Evolutionary conservation across 768 basidiomycete species (phyloP), one percentile per base, ranked within the genome.

Genomic region (Rhodosporidiobolus sp.): DNA sequence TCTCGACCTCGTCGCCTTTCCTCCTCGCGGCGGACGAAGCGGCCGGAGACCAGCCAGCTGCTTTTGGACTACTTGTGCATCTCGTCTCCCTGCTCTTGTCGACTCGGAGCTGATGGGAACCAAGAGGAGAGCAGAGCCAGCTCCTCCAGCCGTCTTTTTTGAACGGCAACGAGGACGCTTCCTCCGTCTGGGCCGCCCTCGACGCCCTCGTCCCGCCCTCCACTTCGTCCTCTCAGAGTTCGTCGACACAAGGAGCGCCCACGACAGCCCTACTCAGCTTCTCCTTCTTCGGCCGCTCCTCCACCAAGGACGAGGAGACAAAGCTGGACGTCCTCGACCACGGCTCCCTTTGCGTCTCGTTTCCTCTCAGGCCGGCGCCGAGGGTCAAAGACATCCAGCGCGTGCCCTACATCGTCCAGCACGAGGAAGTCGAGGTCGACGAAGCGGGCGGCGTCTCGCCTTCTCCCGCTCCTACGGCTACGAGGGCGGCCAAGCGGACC

Each of bases 261-360:
- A n/a, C 45, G 28, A 24, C 9, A 3, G 14, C 20, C 11, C 65
- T 26, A 3, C 30, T 48, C 35, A 22, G 10, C 32, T 35, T 58
- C 48, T 12, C 28, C 30, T 50, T 22, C 19, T 38, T 32, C 17
- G 45, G 35, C 32, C 5, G 4, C n/a, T 34, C 48, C 8, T 28
- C 3, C 20, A 3, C 46, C 10, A 35, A 4, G 17, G 32, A 26
- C 1, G 35, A 17, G 8, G 28, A 65, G 5, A 43, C 20, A 1
- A 8, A 35, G 14, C 12, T 12, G 9, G 56, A 58, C 34, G 24
- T 49, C 3, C 56, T 66, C 56, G 67, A 69, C 55, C 61, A 69
- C n/a, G 60, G 61, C 0, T 56, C 67, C 14, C 49, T 62, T 30
- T 69, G 67, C 61, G 45, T 69, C 24, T 69, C 67, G 20, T 49